A percentile compares a stretch with the other conserved stretches of the same genome.
Evolutionary conservation across 768 basidiomycete species (phyloP).

Genomic region (Crassisporium funariophilum): DNA sequence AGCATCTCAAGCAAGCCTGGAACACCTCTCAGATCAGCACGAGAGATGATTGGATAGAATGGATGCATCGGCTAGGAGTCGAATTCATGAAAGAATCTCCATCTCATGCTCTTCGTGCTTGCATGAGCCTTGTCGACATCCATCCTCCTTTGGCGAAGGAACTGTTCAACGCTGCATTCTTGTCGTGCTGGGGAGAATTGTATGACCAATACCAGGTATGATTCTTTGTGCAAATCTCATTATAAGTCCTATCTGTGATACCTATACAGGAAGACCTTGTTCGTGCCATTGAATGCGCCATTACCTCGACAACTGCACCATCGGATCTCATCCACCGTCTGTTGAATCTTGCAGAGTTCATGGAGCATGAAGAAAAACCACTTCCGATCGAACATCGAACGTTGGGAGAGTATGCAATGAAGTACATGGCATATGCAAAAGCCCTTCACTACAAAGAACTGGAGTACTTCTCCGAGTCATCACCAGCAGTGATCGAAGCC

Average conservation of each 20-base stretch:
- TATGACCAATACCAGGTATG: conserved; percentile 95
- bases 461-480: conserved; percentile 93
- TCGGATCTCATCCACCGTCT: conserved; percentile 89
- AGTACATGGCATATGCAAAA: conserved; percentile 94
- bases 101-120: conserved; percentile 95
- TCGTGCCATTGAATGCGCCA: conserved; percentile 82
- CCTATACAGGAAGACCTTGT: conserved; percentile 85
- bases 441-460: conserved; percentile 98
- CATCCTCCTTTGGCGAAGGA: conserved; percentile 92
- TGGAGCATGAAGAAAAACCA: conserved; percentile 98
- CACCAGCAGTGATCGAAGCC: conserved; percentile 88
- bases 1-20: conserved; percentile 97
- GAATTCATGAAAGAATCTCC: conserved; percentile 99
- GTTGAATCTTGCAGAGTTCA: conserved; percentile 94
- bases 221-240: background rate
- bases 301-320: conserved; percentile 75
- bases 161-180: conserved; percentile 96
- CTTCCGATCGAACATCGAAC: conserved; percentile 92
- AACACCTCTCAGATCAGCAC: conserved; percentile 77
- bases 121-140: conserved; percentile 90
- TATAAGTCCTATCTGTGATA: conserved; percentile 9
- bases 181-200: conserved; percentile 95
- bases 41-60: conserved; percentile 90
- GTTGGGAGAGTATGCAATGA: conserved; percentile 91
- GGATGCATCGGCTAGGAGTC: conserved; percentile 91